Percentiles rank a stretch among this genome's conserved stretches.
Evolutionary conservation across 1,284 basidiomycete species (phyloP).

Genomic region (Leccinum pallidistipes): DNA sequence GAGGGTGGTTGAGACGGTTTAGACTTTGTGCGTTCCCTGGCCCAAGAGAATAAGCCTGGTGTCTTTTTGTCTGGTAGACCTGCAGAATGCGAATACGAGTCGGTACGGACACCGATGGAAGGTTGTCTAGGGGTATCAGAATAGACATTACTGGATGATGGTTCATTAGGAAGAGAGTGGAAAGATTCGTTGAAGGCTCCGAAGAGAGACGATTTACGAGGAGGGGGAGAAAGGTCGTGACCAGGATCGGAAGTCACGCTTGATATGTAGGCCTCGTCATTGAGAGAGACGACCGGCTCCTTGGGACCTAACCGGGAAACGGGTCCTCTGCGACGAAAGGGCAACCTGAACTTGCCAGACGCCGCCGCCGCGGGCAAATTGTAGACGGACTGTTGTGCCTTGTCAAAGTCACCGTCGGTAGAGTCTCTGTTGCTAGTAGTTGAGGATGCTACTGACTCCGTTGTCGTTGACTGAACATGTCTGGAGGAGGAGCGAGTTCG

Average conservation of each 20-base stretch:
- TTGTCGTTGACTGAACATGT: slow-evolving; percentile 18
- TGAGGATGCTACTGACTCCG: slow-evolving; percentile 38
- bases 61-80: slow-evolving; percentile 35
- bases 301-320: slow-evolving; percentile 1
- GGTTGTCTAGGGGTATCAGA: slow-evolving; percentile 30
- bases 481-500: slow-evolving; percentile 11
- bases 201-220: slow-evolving; percentile 58
- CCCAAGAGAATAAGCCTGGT: slow-evolving; percentile 38
- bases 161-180: slow-evolving; percentile 54
- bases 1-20: slow-evolving; percentile 42
- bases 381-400: slow-evolving; percentile 32
- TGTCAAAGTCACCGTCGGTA: slow-evolving; percentile 44
- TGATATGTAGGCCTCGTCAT: slow-evolving; percentile 27
- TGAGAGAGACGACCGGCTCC: slow-evolving; percentile 22
- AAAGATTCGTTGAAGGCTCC: slow-evolving; percentile 51
- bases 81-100: slow-evolving; percentile 14
- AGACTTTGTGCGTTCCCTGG: slow-evolving; percentile 44
- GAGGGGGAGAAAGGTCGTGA: slow-evolving; percentile 42
- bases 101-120: slow-evolving; percentile 22
- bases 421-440: slow-evolving; percentile 29
- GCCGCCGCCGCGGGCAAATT: slow-evolving; percentile 28
- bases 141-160: slow-evolving; percentile 17
- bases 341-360: slow-evolving; percentile 43
- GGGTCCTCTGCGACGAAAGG: slow-evolving; percentile 30
- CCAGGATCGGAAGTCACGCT: slow-evolving; percentile 40